phyloP scores from a whole-genome alignment of 139 green algal genomes.

The Chlorella ohadii region DNA sequence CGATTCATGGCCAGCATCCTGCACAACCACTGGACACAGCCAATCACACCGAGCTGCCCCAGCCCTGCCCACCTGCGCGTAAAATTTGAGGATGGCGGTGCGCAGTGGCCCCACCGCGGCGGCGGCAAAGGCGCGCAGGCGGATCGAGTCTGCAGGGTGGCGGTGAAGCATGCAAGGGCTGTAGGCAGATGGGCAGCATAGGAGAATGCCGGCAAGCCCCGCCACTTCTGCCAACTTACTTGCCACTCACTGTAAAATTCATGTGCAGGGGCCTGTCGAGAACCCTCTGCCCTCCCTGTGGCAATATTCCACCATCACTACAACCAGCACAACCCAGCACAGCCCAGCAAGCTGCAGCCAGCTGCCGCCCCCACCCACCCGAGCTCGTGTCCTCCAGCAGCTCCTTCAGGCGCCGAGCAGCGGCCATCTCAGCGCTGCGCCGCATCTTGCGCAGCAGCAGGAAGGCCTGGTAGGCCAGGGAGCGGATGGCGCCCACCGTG shows the following conservation, averaged over 20 bases:
- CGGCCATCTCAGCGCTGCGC: neutral
- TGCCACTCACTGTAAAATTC: too few species aligned
- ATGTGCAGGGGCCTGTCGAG: too few species aligned
- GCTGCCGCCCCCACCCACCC: neutral
- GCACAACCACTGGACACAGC: too few species aligned
- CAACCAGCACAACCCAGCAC: too few species aligned
- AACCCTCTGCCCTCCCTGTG: too few species aligned
- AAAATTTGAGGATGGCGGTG: constrained; percentile 74
- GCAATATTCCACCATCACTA: too few species aligned
- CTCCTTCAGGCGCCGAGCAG: neutral
- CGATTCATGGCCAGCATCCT: too few species aligned
- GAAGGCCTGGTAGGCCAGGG: neutral
- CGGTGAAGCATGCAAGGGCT: neutral
- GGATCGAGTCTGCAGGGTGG: constrained; percentile 40
- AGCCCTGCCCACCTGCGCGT: constrained; percentile 25
- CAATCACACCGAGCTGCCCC: too few species aligned
- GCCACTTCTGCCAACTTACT: too few species aligned
- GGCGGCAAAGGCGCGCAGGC: constrained; percentile 52
- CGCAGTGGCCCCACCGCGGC: constrained; percentile 44
- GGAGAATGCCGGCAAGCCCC: too few species aligned
- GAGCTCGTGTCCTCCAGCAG: constrained; percentile 8
- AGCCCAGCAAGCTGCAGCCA: too few species aligned
- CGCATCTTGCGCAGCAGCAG: neutral
- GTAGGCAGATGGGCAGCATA: neutral
- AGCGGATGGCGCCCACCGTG: neutral